Base-by-base conservation (phyloP, 345 rosid species). In the Psidium friedrichsthalianum region DNA sequence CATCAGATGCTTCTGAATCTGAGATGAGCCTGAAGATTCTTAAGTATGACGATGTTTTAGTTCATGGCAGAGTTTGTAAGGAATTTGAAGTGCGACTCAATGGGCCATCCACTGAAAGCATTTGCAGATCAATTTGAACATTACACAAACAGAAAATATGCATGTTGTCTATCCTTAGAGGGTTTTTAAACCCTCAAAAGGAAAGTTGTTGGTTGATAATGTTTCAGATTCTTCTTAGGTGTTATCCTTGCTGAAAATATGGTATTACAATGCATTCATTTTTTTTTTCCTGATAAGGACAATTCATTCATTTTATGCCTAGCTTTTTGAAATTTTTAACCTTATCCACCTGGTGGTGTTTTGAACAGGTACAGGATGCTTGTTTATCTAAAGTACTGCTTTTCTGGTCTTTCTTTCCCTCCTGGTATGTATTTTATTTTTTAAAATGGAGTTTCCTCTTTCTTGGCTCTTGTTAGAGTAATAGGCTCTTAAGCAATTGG, bases 321-420 rank as follows among this genome's bases (percentile, higher is more conserved):
- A 69, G 44, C 24, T 69, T 32, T 69, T 69, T 5, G 18, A 21
- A 32, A 69, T 4, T 36, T n/a, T 69, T 36, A 69, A 69, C 80
- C 69, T 29, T 87, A 29, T 88, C 80, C 47, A 69, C 47, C 47
- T 36, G 80, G 47, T 86, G 83, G 69, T 86, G 82, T 87, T 84
- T 44, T 86, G 51, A 89, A 88, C 97, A 97, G 99, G 92, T 96
- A 96, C 93, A 94, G 96, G 94, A 95, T 96, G 98, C 99, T 97
- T 89, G 98, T 97, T 87, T 96, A 96, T 90, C 89, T 97, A 83
- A 97, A 96, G 91, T 94, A 97, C 89, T 96, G 99, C 94, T 97
- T 97, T 89, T 88, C 92, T 42, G 99, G 99, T 89, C 93, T 95
- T 88, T 95, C 99, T 88, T 96, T 96, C 91, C 99, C 99, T 76